Evolutionary conservation across 768 basidiomycete genomes (phyloP).

Genomic region (Lactarius sp.): DNA sequence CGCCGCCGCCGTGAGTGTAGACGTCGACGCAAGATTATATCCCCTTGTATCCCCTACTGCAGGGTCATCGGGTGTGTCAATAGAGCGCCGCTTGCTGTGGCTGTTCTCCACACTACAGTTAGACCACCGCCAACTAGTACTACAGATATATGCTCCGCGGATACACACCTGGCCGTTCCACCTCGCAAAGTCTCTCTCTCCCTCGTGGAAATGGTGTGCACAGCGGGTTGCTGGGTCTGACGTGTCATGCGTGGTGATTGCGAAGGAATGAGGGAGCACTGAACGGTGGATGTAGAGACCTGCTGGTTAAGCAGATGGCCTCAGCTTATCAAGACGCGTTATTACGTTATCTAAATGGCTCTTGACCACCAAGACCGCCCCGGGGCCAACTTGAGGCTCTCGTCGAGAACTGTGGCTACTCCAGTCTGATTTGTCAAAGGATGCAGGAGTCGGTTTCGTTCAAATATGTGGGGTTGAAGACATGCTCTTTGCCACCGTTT

Average conservation of each 20-base stretch:
- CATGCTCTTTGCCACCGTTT: too few relatives aligned
- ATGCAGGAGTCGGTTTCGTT: too few relatives aligned
- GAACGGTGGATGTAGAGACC: conserved; percentile 16
- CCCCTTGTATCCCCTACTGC: background rate
- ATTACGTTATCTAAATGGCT: too few relatives aligned
- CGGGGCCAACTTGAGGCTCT: too few relatives aligned
- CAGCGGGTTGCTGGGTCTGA: background rate
- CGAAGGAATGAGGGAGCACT: background rate
- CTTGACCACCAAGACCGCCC: too few relatives aligned
- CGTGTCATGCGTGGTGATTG: background rate
- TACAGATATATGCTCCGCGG: too few relatives aligned
- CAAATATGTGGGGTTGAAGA: too few relatives aligned
- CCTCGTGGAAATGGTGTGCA: background rate
- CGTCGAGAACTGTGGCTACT: too few relatives aligned
- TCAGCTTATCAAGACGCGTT: too few relatives aligned
- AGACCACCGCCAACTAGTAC: background rate
- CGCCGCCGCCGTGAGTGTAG: background rate
- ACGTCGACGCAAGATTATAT: conserved; percentile 9
- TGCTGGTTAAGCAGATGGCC: background rate
- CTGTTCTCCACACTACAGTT: conserved; percentile 11
- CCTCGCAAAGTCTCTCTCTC: background rate
- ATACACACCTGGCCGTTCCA: conserved; percentile 1
- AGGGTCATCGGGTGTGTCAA: background rate
- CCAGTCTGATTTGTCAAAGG: too few relatives aligned
- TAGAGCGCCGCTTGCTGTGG: conserved; percentile 3